Evolutionary conservation across 805 yeast genomes (phyloP).

Genomic region (Yarrowia sp.): DNA sequence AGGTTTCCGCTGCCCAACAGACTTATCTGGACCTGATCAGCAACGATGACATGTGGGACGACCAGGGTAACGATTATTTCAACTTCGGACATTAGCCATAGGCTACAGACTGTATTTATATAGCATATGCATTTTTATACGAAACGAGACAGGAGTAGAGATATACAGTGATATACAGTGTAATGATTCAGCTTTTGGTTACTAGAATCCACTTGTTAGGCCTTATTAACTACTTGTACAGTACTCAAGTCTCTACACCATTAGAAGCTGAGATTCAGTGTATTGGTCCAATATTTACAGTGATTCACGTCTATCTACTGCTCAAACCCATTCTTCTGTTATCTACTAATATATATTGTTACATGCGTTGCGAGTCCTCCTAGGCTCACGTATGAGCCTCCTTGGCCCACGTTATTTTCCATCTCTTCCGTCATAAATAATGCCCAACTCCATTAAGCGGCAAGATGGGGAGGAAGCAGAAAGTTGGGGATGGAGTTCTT

Average conservation of each 20-base stretch:
- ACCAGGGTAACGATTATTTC: constrained; percentile 32
- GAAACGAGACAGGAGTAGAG: too few relatives aligned
- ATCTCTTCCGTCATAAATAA: constrained; percentile 17
- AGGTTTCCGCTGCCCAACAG: constrained; percentile 26
- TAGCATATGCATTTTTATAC: constrained; percentile 37
- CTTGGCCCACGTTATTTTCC: neutral
- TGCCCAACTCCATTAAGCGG: constrained; percentile 46
- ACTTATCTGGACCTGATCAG: constrained; percentile 22
- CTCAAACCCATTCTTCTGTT: too few relatives aligned
- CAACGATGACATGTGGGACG: constrained; percentile 29
- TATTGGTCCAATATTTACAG: too few relatives aligned
- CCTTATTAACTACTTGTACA: too few relatives aligned
- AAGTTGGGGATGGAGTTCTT: constrained; percentile 95
- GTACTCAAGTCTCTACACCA: too few relatives aligned
- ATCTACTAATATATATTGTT: constrained; percentile 30
- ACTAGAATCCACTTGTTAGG: too few relatives aligned
- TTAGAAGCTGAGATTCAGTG: too few relatives aligned
- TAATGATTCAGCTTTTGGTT: too few relatives aligned
- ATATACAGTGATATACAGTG: too few relatives aligned
- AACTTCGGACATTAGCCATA: neutral
- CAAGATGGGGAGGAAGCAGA: constrained; percentile 91
- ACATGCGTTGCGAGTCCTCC: constrained; percentile 8
- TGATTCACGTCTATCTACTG: too few relatives aligned
- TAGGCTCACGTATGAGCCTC: too few relatives aligned
- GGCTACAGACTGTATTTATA: constrained; percentile 21